Evolutionary conservation across 345 rosid genomes (phyloP), one percentile per base, ranked within the genome.

Genomic region (Gynandropsis gynandra): DNA sequence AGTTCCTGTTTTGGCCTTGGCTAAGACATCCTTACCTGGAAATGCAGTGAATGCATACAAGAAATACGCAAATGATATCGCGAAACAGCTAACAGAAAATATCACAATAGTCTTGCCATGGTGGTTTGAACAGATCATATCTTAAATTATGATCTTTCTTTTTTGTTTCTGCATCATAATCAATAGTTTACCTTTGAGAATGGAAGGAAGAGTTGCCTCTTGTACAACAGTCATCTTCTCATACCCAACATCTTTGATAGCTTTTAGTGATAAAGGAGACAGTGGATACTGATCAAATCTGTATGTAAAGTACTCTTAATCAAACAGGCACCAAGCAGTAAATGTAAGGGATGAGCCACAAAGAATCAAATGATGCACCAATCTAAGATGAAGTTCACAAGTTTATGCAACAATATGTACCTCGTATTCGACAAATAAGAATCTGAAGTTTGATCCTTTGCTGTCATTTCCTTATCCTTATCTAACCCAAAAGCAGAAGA

Each of bases 1-100:
- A 8, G 97, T 88, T 60, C 99, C 99, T 1, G 97, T 88, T 70
- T 76, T 93, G 73, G 99, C 99, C 80, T 88, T 93, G 50, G 99
- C 97, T 60, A 93, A 70, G 31, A 93, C 89, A 80, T 93, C 99
- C 80, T 88, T 93, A 54, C 97, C 97, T 88, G 72, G n/a, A 73
- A 57, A 50, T 27, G 33, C 47, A 39, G 50, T 10, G 11, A 8
- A 10, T 37, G n/a, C 24, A 58, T 12, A 32, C 44, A 19, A 35
- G 58, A 38, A 54, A 63, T 19, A 20, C 33, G 40, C 29, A n/a
- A n/a, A 24, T 24, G 29, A 2, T 5, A 24, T 2, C 4, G n/a
- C 2, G 4, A 5, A 24, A 24, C 2, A 24, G 29, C 29, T 24
- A 24, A 24, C 29, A 24, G 29, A 24, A n/a, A n/a, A 2, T n/a